Conservation (phyloP, 1,139 yeast genomes). For the Petasospora rhodanensis region DNA sequence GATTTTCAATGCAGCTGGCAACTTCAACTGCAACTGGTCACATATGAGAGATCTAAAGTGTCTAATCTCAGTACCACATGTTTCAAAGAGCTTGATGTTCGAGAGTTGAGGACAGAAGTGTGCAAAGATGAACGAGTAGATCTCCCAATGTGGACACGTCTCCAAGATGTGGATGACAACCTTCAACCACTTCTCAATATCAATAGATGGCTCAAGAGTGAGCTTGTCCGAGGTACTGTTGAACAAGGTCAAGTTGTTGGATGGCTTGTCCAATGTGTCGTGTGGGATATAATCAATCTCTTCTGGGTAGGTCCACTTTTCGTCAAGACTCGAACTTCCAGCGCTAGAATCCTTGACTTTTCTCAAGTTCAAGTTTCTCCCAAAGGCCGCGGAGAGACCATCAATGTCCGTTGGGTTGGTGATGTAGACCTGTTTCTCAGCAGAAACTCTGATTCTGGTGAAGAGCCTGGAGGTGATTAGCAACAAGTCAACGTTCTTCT, state of each 20-base stretch:
- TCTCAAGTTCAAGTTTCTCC: constrained; percentile 38
- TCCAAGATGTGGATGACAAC: constrained; percentile 47
- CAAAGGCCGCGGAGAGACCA: constrained; percentile 58
- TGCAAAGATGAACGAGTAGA: constrained; percentile 61
- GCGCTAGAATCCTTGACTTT: constrained; percentile 18
- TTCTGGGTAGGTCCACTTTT: constrained; percentile 64
- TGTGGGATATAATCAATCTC: constrained; percentile 43
- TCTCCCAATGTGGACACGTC: constrained; percentile 64
- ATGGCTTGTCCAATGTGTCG: constrained; percentile 36
- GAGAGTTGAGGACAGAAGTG: constrained; percentile 73
- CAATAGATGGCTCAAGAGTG: constrained; percentile 28
- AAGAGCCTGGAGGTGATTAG: constrained; percentile 50
- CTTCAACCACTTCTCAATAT: constrained; percentile 50
- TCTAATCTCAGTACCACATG: constrained; percentile 40
- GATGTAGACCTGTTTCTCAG: constrained; percentile 43
- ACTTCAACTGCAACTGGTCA: constrained; percentile 51
- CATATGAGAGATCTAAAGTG: constrained; percentile 49
- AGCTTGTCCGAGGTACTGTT: constrained; percentile 11
- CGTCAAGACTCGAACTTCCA: constrained; percentile 17
- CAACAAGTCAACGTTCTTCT: constrained; percentile 34
- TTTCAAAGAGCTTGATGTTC: constrained; percentile 49
- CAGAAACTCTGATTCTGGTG: constrained; percentile 50
- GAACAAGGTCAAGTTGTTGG: constrained; percentile 13
- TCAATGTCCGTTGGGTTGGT: constrained; percentile 59
- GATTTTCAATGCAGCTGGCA: constrained; percentile 41